Evolutionary conservation across 148 eudicot genomes (phyloP), one percentile per base, ranked within the genome.

Genomic region (Amaranthus palmeri): DNA sequence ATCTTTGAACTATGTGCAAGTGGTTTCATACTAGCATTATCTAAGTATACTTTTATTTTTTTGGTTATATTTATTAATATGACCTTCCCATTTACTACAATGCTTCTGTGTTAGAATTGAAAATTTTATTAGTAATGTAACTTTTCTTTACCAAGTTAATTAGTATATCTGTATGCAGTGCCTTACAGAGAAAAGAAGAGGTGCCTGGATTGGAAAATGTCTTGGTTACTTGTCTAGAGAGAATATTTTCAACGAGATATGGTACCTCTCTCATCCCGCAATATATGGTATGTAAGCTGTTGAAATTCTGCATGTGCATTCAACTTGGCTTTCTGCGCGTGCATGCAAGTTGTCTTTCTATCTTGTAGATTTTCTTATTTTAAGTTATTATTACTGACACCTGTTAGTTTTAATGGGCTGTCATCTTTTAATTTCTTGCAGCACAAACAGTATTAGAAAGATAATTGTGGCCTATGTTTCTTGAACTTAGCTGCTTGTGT

Each of bases 241-340:
- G 84, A 85, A 65, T 93, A 54, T 93, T 93, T 78, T 79, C 58
- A 79, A 83, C 97, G 3, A 87, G 78, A 65, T 89, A 89, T 79
- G 98, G 97, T 15, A 87, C 91, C 36, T 91, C 96, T 47, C 97
- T 93, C 77, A 81, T 93, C 69, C 92, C 98, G 12, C 88, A 89
- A 42, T 89, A 79, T 77, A 91, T 93, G 98, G 98, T 93, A 74
- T 42, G 79, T 73, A 3, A 55, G 45, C 67, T 36, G 13, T 47
- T 2, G 8, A 15, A 59, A 25, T 51, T 55, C 47, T 10, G 43
- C 15, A n/a, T 53, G 50, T 56, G 9, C 61, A 50, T 67, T 61
- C 18, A 12, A 48, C 62, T 40, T 14, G 36, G 6, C 17, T 41
- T 49, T 47, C 6, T 7, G 42, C 36, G 36, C 36, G 36, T 25